phyloP scores from a whole-genome alignment of 352 stramenopile genomes.

The Globisporangium barbulae region DNA sequence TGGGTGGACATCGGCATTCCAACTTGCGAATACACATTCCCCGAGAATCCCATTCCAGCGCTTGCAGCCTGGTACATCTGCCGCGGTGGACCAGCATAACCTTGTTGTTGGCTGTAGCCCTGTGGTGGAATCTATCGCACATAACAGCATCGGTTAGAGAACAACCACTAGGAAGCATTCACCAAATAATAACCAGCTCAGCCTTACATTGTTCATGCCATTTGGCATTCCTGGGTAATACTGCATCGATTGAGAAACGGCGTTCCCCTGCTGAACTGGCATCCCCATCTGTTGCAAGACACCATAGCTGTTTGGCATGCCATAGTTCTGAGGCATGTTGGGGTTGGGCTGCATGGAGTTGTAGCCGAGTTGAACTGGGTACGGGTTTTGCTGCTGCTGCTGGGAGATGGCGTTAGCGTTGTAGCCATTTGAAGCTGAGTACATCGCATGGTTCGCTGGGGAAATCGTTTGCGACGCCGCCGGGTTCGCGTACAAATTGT shows the following conservation, averaged over 20 bases:
- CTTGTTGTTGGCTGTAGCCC: constrained; percentile 9
- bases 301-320: constrained; percentile 25
- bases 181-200: not conserved
- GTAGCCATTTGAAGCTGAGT: constrained; percentile 45
- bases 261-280: constrained; percentile 7
- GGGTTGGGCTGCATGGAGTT: constrained; percentile 43
- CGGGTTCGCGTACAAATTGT: constrained; percentile 12
- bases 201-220: constrained; percentile 16
- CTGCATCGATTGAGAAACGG: constrained; percentile 7
- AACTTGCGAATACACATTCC: constrained; percentile 1
- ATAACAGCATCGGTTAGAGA: not conserved
- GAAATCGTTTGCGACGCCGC: constrained; percentile 29
- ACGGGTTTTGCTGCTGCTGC: constrained; percentile 24
- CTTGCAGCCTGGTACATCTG: constrained; percentile 16
- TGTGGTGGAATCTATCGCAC: constrained; percentile 6
- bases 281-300: constrained; percentile 13
- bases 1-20: constrained; percentile 22
- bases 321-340: constrained; percentile 48
- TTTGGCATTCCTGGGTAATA: constrained; percentile 12
- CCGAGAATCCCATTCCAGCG: constrained; percentile 2
- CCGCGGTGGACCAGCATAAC: constrained; percentile 4
- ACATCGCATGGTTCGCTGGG: constrained; percentile 39
- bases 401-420: constrained; percentile 21
- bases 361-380: constrained; percentile 37
- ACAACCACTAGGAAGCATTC: not conserved